Evolutionary conservation across 2,329 filamentous ascomycete genomes (phyloP).

Genomic region (Aschersonia sp.): DNA sequence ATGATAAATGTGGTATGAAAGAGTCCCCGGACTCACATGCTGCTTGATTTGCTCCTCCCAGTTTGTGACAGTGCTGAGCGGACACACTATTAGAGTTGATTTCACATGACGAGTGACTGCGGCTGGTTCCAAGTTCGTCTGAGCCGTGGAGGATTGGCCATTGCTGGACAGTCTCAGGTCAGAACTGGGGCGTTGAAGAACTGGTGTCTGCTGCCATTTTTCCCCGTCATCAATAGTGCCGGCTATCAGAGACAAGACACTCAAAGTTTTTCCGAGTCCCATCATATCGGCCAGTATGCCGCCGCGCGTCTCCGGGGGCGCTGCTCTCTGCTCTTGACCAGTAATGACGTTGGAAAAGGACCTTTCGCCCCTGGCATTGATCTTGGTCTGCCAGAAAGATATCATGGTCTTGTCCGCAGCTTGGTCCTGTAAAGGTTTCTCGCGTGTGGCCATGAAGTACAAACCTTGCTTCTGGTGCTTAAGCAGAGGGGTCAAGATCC

Average conservation of each 20-base stretch:
- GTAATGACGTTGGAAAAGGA: conserved; percentile 79
- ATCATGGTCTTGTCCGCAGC: conserved; percentile 46
- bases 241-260: conserved; percentile 65
- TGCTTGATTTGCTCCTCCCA: conserved; percentile 87
- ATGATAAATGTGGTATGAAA: conserved; percentile 77
- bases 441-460: conserved; percentile 70
- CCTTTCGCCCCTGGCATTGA: conserved; percentile 32
- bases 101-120: conserved; percentile 52
- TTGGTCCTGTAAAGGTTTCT: conserved; percentile 48
- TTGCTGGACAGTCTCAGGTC: conserved; percentile 22
- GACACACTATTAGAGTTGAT: conserved; percentile 75
- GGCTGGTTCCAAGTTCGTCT: conserved; percentile 32
- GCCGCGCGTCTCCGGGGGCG: conserved; percentile 53
- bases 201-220: conserved; percentile 42
- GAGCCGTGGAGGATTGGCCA: conserved; percentile 9
- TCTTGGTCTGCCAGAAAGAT: conserved; percentile 62
- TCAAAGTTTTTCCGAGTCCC: conserved; percentile 78
- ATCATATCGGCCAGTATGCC: conserved; percentile 77
- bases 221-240: conserved; percentile 47
- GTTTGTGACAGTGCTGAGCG: conserved; percentile 80
- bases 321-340: conserved; percentile 42
- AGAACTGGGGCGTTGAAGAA: conserved; percentile 31
- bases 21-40: conserved; percentile 50
- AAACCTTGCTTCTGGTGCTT: conserved; percentile 83
- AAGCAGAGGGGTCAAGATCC: conserved; percentile 55